Base-by-base conservation (phyloP, 345 rosid species). In the Brassica cretica region DNA sequence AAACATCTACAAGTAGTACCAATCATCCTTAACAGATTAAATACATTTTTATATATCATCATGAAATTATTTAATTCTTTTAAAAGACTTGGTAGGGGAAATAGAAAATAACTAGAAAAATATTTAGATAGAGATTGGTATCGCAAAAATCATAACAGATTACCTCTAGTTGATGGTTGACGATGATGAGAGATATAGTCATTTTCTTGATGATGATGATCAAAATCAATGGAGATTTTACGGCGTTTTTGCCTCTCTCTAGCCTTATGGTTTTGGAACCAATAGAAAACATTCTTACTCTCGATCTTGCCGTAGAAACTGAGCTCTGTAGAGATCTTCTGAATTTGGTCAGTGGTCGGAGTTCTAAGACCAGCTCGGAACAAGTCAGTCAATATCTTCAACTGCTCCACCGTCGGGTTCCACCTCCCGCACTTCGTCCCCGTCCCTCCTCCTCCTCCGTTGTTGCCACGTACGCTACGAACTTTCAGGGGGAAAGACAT, bases 251-350 rank as follows among this genome's bases (percentile, higher is more conserved):
- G 97, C 71, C 97, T 86, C 71, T 94, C 97, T 60, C 98, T 84
- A 15, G 98, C 98, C 84, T 94, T 94, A 70, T 94, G 98, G 70
- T 94, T 94, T 71, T 94, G 98, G 64, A 94, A 94, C 98, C 98
- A 94, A 74, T 94, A 92, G 44, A 94, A 94, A 1, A 94, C 98
- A 73, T 92, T 94, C 83, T 94, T 94, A 76, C 98, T 91, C 83
- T 94, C 98, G 35, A 94, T 94, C 88, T 94, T 92, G 0, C 98
- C 98, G 25, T 92, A 94, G 71, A 87, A 92, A 82, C 98, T 90
- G 11, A 94, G 85, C 83, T 92, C 97, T 9, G 85, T 75, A 2
- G 98, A 94, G 76, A 94, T 94, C 84, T 89, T 92, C 78, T 92
- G 98, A 78, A 94, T 94, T 82, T 94, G 97, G 64, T 92, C 97